Conservation (phyloP, 495 filamentous ascomycete genomes). For the Corynascus novoguineensis region DNA sequence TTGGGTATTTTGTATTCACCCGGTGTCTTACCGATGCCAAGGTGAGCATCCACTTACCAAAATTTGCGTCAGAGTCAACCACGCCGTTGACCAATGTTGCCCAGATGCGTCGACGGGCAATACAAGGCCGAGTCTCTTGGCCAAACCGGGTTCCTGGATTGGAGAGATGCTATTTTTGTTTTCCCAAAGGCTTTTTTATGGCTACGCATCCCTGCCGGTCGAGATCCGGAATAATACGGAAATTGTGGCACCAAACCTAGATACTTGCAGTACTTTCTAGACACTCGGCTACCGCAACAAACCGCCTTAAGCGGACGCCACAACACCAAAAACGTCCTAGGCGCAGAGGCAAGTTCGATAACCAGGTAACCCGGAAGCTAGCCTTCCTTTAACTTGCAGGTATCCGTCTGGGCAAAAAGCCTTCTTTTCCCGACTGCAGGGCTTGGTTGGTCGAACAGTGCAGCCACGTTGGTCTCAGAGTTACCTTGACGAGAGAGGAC, state of each 20-base stretch:
- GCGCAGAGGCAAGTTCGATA: neutral
- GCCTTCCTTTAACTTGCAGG: conserved; percentile 5
- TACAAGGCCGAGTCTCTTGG: neutral
- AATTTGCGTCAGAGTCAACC: neutral
- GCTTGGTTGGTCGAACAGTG: neutral
- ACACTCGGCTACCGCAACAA: neutral
- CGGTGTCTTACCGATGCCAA: neutral
- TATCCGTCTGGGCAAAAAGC: neutral
- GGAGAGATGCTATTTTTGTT: conserved; percentile 8
- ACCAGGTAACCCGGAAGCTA: conserved; percentile 4
- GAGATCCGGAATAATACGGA: neutral
- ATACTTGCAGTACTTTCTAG: neutral
- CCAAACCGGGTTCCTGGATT: neutral
- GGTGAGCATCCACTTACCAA: neutral
- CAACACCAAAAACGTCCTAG: neutral
- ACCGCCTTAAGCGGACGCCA: neutral
- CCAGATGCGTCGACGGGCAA: neutral
- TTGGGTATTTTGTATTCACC: neutral
- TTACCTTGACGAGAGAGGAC: neutral
- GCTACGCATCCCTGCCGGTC: neutral
- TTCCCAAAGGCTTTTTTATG: neutral
- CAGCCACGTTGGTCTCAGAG: neutral
- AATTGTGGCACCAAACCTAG: too few species aligned
- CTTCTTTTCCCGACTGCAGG: neutral
- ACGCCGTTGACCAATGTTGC: neutral